A percentile compares a stretch with the other conserved stretches of the same genome.
These are phyloP conservation scores for Blyttiomyces sp. DNA, from an alignment of 371 early-diverging fungal genomes.

Conservation along the genomic window DNA sequence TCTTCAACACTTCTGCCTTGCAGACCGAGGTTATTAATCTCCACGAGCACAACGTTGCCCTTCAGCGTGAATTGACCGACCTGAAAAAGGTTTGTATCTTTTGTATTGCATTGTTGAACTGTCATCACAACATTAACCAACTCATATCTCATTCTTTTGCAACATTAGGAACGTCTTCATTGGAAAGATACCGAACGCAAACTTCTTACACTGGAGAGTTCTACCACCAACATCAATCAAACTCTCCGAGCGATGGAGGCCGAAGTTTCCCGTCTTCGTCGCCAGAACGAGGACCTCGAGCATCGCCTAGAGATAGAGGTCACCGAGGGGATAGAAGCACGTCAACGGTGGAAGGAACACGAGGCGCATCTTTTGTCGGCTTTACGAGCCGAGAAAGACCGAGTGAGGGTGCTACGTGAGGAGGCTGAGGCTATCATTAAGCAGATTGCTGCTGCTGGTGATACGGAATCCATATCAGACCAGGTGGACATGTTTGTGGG, in stretches of 20 bases:
- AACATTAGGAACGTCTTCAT: not conserved
- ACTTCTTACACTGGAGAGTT: not conserved
- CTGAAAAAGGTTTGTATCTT: conserved; percentile 9
- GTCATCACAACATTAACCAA: not conserved
- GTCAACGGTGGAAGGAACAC: not conserved
- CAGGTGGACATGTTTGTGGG: no score
- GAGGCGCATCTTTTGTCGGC: not conserved
- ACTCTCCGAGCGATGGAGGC: not conserved
- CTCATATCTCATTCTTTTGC: not conserved
- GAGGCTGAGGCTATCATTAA: no score
- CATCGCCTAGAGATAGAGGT: not conserved
- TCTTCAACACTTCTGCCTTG: not conserved
- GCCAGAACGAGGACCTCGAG: not conserved
- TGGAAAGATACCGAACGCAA: not conserved
- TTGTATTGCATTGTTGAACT: no score
- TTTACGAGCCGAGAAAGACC: not conserved
- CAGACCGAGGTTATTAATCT: conserved; percentile 4
- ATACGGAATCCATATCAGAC: not conserved
- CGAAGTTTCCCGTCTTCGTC: not conserved
- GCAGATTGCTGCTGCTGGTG: not conserved
- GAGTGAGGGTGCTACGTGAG: not conserved
- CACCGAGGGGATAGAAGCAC: not conserved
- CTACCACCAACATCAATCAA: not conserved
- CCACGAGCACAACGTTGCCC: conserved; percentile 3
- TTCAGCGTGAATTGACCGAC: conserved; percentile 6